These are phyloP conservation scores for Aureobasidium sp. DNA, from an alignment of 2,329 filamentous ascomycete genomes.

Conservation along the genomic window DNA sequence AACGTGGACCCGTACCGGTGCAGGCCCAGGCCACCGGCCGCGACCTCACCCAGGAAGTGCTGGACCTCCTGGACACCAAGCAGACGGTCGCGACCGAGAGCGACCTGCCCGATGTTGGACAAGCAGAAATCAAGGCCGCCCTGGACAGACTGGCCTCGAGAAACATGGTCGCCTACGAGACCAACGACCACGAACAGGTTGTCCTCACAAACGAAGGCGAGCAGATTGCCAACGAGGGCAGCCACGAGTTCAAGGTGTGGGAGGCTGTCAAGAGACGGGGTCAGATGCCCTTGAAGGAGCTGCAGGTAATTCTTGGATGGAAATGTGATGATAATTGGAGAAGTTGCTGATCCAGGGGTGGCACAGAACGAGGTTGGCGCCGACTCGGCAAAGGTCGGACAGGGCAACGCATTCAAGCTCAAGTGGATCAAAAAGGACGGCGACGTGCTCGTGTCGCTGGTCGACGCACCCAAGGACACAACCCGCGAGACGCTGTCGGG, in stretches of 20 bases:
- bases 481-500: conserved; percentile 66
- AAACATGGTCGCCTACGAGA: conserved; percentile 79
- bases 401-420: conserved; percentile 82
- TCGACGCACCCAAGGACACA: conserved; percentile 68
- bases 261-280: conserved; percentile 37
- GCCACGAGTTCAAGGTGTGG: conserved; percentile 45
- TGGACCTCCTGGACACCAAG: conserved; percentile 53
- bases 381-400: conserved; percentile 74
- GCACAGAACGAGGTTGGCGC: conserved; percentile 55
- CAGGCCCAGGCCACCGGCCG: conserved; percentile 29
- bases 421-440: conserved; percentile 58
- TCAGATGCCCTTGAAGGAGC: conserved; percentile 38
- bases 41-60: conserved; percentile 66
- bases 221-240: conserved; percentile 51
- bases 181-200: conserved; percentile 69
- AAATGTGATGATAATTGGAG: not conserved
- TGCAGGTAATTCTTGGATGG: conserved; percentile 28
- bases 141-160: conserved; percentile 78
- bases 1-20: conserved; percentile 40
- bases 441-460: conserved; percentile 44
- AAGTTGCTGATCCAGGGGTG: not conserved
- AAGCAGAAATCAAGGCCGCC: conserved; percentile 64
- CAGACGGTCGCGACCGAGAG: conserved; percentile 23
- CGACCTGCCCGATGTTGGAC: conserved; percentile 25
- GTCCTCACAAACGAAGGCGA: conserved; percentile 72